A percentile compares a stretch with the other conserved stretches of the same genome.
Evolutionary conservation across 441 rosid genomes (phyloP).

Genomic region (Gossypium gossypioides): DNA sequence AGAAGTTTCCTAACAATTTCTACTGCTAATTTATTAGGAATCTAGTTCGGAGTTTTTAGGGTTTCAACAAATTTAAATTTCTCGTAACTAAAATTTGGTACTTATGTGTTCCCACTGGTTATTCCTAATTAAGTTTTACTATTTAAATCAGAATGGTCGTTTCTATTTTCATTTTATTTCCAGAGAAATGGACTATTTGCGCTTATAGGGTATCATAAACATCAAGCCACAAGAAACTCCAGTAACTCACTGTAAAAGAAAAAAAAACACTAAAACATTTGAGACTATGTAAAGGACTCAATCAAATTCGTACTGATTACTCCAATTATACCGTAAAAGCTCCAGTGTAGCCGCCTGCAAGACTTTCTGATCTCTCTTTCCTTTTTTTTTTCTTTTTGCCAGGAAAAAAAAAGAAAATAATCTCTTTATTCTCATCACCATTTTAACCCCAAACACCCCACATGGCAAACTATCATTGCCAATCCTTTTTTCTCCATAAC

Average conservation of each 20-base stretch:
- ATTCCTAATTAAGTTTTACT: background rate
- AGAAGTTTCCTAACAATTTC: background rate
- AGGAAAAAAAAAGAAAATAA: background rate
- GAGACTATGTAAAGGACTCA: background rate
- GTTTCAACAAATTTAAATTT: background rate
- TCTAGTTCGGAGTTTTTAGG: background rate
- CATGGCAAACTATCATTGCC: background rate
- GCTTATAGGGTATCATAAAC: background rate
- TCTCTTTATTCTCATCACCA: background rate
- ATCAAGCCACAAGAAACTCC: background rate
- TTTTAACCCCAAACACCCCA: background rate
- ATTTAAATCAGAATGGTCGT: background rate
- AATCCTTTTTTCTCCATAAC: background rate
- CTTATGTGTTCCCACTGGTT: background rate
- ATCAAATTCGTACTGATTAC: background rate
- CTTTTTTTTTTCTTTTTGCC: too few species aligned
- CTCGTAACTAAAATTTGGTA: background rate
- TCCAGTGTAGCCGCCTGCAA: background rate
- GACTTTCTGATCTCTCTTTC: background rate
- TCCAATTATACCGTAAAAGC: background rate
- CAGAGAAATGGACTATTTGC: background rate
- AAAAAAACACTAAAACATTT: background rate
- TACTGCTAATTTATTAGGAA: background rate
- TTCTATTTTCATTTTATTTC: background rate
- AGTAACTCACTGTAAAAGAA: background rate